Percentiles rank a stretch among this genome's conserved stretches.
Evolutionary conservation across 305 asterid genomes (phyloP).

Genomic region (Fraxinus baroniana): DNA sequence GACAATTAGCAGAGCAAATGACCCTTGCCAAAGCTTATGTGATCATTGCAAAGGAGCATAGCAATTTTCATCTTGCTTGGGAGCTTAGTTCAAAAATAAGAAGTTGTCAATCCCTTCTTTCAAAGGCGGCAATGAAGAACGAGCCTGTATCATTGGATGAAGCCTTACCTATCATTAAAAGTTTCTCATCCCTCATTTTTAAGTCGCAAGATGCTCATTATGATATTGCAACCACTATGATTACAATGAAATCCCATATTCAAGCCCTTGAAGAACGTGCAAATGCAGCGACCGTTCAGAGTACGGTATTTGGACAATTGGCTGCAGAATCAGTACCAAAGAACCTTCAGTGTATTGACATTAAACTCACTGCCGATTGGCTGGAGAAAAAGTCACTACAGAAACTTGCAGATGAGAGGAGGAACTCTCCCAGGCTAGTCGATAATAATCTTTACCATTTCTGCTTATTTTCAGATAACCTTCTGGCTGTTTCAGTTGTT

Average conservation of each 20-base stretch:
- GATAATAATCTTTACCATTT: slow-evolving; percentile 57
- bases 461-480: slow-evolving; percentile 51
- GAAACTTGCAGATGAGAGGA: slow-evolving; percentile 34
- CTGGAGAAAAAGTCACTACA: slow-evolving; percentile 28
- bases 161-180: slow-evolving; percentile 48
- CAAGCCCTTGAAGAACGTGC: slow-evolving; percentile 56
- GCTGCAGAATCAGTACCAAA: slow-evolving; percentile 49
- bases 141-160: slow-evolving; percentile 43
- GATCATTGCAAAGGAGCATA: slow-evolving; percentile 52
- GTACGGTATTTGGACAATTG: slow-evolving; percentile 45
- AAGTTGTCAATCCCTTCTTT: slow-evolving; percentile 47
- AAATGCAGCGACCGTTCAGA: slow-evolving; percentile 42
- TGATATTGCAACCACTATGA: slow-evolving; percentile 55
- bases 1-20: slow-evolving; percentile 58
- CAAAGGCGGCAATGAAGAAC: slow-evolving; percentile 49
- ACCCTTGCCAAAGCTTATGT: slow-evolving; percentile 56
- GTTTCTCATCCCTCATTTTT: slow-evolving; percentile 44
- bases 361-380: slow-evolving; percentile 49
- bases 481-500: slow-evolving; percentile 46
- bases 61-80: slow-evolving; percentile 58
- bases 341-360: slow-evolving; percentile 44
- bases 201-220: slow-evolving; percentile 54
- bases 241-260: slow-evolving; percentile 53
- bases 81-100: slow-evolving; percentile 52
- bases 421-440: slow-evolving; percentile 43